Base-by-base conservation (phyloP, 192 early-diverging fungal genomes). In the Endogone sp. region DNA sequence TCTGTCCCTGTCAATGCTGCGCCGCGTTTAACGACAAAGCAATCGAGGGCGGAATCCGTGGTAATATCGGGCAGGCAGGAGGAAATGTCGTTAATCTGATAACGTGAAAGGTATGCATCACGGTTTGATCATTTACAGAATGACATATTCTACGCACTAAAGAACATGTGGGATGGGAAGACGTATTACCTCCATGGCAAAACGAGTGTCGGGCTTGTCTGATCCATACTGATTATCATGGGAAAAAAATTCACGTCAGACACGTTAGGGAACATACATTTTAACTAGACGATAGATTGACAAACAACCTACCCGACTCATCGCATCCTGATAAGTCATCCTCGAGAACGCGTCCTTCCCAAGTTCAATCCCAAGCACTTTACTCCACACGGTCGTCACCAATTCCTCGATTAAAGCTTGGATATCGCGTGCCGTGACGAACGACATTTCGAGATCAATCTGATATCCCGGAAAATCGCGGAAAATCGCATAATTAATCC, bases 381-480 rank as follows among this genome's bases (percentile, higher is more conserved):
- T 73, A 28, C 76, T 76, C 91, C 91, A 94, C 21, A 94, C 80
- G 23, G 72, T 72, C 22, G 77, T 75, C 2, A 95, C 81, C 62
- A 95, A 73, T 22, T 80, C 82, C 77, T 97, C 92, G n/a, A 94
- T 78, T 2, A 95, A 64, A 8, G 28, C 60, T 73, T 89, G 92
- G 28, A 97, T 86, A 73, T 94, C 89, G 4, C 79, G 67, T 60
- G 85, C 84, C 54, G 81, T 79, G 13, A 89, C 84, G 85, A 95
- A 97, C 16, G 91, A 89, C 80, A 97, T 90, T 72, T 97, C 95
- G 29, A 97, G 44, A 83, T 97, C 95, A 60, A 97, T 85, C 87
- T 91, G 84, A 32, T 26, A 21, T 2, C 22, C 24, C 27, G 22
- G 22, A 28, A n/a, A n/a, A n/a, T n/a, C n/a, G n/a, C n/a, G n/a